Evolutionary conservation across 495 filamentous ascomycete species (phyloP).

Genomic region (Penicillium chermesinum): DNA sequence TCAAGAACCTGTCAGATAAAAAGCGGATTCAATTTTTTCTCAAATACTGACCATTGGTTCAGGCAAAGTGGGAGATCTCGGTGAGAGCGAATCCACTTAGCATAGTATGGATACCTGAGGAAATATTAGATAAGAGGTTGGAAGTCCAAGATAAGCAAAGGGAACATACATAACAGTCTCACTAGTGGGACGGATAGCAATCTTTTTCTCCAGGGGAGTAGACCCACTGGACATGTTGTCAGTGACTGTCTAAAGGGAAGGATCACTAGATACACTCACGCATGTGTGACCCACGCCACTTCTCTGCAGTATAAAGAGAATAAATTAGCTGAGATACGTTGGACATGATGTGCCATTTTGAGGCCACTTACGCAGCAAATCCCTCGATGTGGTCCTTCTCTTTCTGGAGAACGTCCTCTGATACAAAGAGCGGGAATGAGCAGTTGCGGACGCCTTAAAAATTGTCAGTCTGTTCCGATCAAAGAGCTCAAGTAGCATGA

Average conservation of each 20-base stretch:
- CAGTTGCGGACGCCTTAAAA: conserved; percentile 75
- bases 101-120: conserved; percentile 71
- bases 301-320: conserved; percentile 38
- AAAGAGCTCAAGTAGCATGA: too few relatives aligned
- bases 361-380: conserved; percentile 67
- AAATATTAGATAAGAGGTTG: neutral
- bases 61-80: conserved; percentile 86
- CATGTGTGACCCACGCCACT: conserved; percentile 97
- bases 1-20: too few relatives aligned
- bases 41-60: conserved; percentile 69
- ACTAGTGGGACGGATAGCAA: conserved; percentile 92
- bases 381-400: conserved; percentile 98
- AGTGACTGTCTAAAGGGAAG: conserved; percentile 1
- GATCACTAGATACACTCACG: too few relatives aligned
- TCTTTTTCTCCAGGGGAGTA: conserved; percentile 86
- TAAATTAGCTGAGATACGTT: neutral
- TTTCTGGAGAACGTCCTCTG: conserved; percentile 79
- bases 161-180: conserved; percentile 70
- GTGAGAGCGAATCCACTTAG: conserved; percentile 93
- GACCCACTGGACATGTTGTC: conserved; percentile 50
- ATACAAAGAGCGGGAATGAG: conserved; percentile 93
- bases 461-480: neutral
- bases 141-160: neutral
- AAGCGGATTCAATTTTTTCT: too few relatives aligned
- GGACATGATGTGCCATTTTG: too few relatives aligned